Conservation (phyloP, 257 asterid genomes). For the Rubia yunnanensis region DNA sequence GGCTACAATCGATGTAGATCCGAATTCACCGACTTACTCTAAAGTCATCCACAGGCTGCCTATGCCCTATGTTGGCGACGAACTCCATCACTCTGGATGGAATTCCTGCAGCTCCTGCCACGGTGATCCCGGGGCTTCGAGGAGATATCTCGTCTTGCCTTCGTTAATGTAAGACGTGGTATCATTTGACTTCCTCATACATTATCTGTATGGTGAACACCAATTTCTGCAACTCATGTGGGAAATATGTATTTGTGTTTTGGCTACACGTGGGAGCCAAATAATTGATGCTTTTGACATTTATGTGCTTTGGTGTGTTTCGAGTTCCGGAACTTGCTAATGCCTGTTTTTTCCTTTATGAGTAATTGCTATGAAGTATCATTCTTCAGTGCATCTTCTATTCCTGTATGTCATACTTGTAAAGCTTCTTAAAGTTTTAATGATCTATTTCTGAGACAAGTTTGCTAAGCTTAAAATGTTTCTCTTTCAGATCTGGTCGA, state of each 20-base stretch:
- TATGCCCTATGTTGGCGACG: constrained; percentile 82
- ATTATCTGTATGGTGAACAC: neutral
- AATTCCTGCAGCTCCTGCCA: constrained; percentile 96
- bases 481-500: constrained; percentile 73
- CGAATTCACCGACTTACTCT: constrained; percentile 71
- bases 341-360: neutral
- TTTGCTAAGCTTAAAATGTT: neutral
- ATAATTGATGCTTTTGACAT: neutral
- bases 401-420: neutral
- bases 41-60: constrained; percentile 87
- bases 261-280: neutral
- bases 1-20: constrained; percentile 85
- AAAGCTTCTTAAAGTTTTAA: neutral
- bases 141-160: constrained; percentile 85
- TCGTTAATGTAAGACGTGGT: constrained; percentile 52
- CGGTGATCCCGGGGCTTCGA: constrained; percentile 58
- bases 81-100: constrained; percentile 96
- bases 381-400: neutral
- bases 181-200: neutral
- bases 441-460: neutral
- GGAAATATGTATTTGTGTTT: neutral
- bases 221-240: neutral
- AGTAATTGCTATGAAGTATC: neutral
- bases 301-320: neutral
- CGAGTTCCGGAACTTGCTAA: neutral